phyloP scores from a whole-genome alignment of 495 filamentous ascomycete species.

The Penicillium nucicola region DNA sequence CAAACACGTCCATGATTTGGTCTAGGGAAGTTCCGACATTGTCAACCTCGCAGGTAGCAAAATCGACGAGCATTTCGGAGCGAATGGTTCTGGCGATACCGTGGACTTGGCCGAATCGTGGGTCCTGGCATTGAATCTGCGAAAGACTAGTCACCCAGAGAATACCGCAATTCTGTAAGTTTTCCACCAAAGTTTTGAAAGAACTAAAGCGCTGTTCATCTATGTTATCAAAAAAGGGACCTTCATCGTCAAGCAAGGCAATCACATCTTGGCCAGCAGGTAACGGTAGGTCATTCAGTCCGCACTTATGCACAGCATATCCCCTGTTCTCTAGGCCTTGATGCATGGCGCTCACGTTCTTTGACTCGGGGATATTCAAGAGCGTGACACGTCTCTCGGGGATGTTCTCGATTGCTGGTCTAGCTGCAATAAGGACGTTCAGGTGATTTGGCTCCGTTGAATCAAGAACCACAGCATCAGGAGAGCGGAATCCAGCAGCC shows the following conservation, averaged over 20 bases:
- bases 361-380: not conserved
- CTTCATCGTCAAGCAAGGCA: constrained; percentile 27
- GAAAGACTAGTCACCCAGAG: constrained; percentile 34
- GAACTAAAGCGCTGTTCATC: constrained; percentile 8
- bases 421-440: constrained; percentile 30
- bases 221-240: constrained; percentile 34
- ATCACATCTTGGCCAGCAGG: constrained; percentile 31
- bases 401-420: not conserved
- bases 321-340: constrained; percentile 2
- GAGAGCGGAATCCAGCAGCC: constrained; percentile 28
- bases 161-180: not conserved
- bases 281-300: constrained; percentile 13
- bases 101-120: constrained; percentile 30
- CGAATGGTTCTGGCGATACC: constrained; percentile 42
- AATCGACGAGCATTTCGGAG: constrained; percentile 33
- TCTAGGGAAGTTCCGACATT: constrained; percentile 6
- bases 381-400: not conserved
- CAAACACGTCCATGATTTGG: constrained; percentile 16
- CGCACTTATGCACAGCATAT: constrained; percentile 17
- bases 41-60: constrained; percentile 44
- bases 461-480: constrained; percentile 29
- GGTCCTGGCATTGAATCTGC: constrained; percentile 37
- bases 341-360: not conserved
- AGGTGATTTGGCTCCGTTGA: constrained; percentile 25
- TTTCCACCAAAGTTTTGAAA: constrained; percentile 16